Percentiles rank a stretch among this genome's conserved stretches.
These are phyloP conservation scores for Mrakiaceae sp. DNA, from an alignment of 1,284 basidiomycete genomes.

Conservation along the genomic window DNA sequence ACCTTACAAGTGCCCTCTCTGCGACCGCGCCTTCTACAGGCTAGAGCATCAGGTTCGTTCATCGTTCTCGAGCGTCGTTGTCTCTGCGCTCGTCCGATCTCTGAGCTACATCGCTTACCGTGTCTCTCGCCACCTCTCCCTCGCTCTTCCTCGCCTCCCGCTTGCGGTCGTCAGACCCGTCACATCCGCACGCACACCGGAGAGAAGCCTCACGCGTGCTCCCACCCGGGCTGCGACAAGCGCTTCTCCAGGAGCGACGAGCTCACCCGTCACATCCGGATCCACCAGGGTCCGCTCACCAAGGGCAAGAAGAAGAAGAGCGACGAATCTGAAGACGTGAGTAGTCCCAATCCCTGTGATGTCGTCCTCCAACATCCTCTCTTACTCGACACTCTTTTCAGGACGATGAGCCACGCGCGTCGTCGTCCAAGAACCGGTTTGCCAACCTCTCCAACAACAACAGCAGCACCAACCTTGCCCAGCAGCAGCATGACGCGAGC, in stretches of 20 bases:
- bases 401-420: slow-evolving; percentile 4
- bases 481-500: slow-evolving; percentile 6
- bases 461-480: neutral
- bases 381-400: neutral
- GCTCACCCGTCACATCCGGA: slow-evolving; percentile 87
- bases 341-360: slow-evolving; percentile 11
- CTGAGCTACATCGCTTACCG: slow-evolving; percentile 84
- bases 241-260: slow-evolving; percentile 96
- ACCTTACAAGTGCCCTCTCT: slow-evolving; percentile 92
- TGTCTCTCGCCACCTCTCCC: slow-evolving; percentile 25
- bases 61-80: neutral
- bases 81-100: slow-evolving; percentile 81
- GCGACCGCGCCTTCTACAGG: slow-evolving; percentile 78
- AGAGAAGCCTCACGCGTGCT: slow-evolving; percentile 92
- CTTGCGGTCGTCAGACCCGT: slow-evolving; percentile 55
- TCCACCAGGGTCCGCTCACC: slow-evolving; percentile 44
- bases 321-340: slow-evolving; percentile 28
- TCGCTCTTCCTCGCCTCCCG: slow-evolving; percentile 18
- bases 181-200: slow-evolving; percentile 98
- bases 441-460: neutral
- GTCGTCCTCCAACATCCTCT: neutral
- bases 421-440: neutral
- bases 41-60: slow-evolving; percentile 76
- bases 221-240: slow-evolving; percentile 90
- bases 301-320: slow-evolving; percentile 25